Base-by-base conservation (phyloP, 1,284 basidiomycete species). In the Boletellus sp. region DNA sequence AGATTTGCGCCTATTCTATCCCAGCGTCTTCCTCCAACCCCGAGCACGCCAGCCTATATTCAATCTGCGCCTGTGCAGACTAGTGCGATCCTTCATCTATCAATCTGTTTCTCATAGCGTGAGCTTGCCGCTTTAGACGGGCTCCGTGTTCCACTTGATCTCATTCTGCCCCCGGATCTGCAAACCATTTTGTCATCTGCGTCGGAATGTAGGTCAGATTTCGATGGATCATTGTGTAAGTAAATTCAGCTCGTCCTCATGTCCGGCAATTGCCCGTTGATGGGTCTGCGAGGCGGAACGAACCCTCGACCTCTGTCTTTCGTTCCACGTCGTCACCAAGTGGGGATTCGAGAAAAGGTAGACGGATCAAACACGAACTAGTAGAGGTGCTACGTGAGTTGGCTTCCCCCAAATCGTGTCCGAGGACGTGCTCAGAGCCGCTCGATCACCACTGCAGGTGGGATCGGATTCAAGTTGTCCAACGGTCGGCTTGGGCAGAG, bases 381-480 rank as follows among this genome's bases (percentile, higher is more conserved):
- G 19, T 56, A 3, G 39, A 35, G 0, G 60, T 58, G 58, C 58
- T 62, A 18, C 44, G 57, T 60, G 37, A 52, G 59, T 36, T 2
- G 7, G 10, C 30, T 22, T 32, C 12, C 0, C 11, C n/a, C n/a
- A n/a, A n/a, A 22, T 13, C 11, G 11, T 4, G 8, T 26, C 8
- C 1, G 13, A 8, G 2, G 30, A 32, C 4, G 1, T 7, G 15
- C 26, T 3, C 7, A 22, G 10, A 1, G 16, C 24, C 10, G 4
- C 1, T 21, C 1, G 44, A 42, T 5, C 2, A n/a, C 3, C 0
- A 15, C 36, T 21, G 2, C 30, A 61, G 58, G 50, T 2, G 24
- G 47, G n/a, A 44, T 49, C 2, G 42, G 41, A 2, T 58, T 58
- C 11, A 38, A 6, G 1, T 7, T 60, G 11, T 18, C 49, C 2